Evolutionary conservation across 176 grass and related monocot genomes (phyloP), one percentile per base, ranked within the genome.

Genomic region (Canna indica): DNA sequence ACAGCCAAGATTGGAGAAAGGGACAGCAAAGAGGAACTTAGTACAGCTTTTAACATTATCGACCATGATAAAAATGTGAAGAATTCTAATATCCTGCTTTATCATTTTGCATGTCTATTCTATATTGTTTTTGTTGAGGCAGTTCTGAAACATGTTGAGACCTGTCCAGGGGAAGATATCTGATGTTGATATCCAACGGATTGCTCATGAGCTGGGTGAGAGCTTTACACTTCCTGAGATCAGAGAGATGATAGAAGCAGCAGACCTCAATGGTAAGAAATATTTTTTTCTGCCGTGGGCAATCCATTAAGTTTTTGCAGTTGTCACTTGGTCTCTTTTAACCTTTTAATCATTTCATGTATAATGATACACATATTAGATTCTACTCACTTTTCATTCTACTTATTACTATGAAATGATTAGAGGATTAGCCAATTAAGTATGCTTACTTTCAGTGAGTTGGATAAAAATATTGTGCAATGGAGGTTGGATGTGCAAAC

Each of bases 1-100:
- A 96, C 88, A 12, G 83, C 78, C 79, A 96, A 96, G 79, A 88
- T 95, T 68, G 87, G 91, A 0, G 87, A 91, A 78, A 83, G 92
- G 69, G 88, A 96, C 73, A 83, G 56, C 74, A 75, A 78, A 67
- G 88, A 91, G 25, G 81, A 81, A 66, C 83, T 96, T 36, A 69
- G 17, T 59, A 91, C 88, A 83, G 88, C 85, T 33, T 96, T 96
- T 44, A 44, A 8, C 13, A 44, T 44, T 79, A 88, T 91, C 50
- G 88, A 91, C 70, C 70, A 91, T 10, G 92, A 96, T 83, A 81
- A 29, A 4, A 88, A 96, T 65, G 91, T 96, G 68, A 90, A 79
- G 7, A n/a, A 44, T 44, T 44, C 0, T 44, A 44, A 44, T 44
- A 44, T 44, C 41, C 41, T 44, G 41, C 41, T 44, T 44, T 8